Conservation (phyloP, 768 basidiomycete species). For the Trametes coccinea region DNA sequence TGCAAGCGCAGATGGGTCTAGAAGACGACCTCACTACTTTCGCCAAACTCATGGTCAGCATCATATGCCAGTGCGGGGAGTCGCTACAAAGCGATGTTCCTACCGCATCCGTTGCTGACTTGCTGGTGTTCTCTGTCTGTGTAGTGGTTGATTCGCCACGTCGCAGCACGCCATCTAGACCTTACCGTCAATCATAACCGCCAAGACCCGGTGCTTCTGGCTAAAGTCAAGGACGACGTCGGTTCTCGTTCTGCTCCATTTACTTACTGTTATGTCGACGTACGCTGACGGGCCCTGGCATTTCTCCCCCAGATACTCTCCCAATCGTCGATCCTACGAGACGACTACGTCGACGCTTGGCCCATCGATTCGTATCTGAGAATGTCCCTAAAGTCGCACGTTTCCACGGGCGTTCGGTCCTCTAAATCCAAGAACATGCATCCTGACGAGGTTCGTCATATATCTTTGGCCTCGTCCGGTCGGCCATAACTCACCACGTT, state of each 20-base stretch:
- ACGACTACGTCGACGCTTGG: constrained; percentile 5
- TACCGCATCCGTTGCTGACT: neutral
- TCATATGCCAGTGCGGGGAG: neutral
- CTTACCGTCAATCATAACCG: neutral
- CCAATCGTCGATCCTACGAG: neutral
- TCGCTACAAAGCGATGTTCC: too few species aligned
- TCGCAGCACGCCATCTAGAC: neutral
- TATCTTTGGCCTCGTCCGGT: too few species aligned
- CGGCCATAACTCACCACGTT: too few species aligned
- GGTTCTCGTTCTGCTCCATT: too few species aligned
- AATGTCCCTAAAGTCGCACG: neutral
- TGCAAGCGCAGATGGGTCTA: neutral
- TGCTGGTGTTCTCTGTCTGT: neutral
- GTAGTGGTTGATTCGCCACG: neutral
- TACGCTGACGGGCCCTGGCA: too few species aligned
- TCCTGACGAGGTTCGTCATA: too few species aligned
- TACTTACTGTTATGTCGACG: neutral
- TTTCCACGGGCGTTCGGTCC: too few species aligned
- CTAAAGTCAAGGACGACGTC: neutral
- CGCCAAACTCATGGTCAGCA: neutral
- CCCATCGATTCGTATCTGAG: constrained; percentile 2
- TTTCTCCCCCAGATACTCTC: neutral
- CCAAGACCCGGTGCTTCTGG: neutral
- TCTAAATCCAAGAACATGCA: too few species aligned
- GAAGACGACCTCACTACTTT: neutral